Evolutionary conservation across 78 protist genomes (phyloP), one percentile per base, ranked within the genome.

Genomic region (Polysphondylium violaceum): DNA sequence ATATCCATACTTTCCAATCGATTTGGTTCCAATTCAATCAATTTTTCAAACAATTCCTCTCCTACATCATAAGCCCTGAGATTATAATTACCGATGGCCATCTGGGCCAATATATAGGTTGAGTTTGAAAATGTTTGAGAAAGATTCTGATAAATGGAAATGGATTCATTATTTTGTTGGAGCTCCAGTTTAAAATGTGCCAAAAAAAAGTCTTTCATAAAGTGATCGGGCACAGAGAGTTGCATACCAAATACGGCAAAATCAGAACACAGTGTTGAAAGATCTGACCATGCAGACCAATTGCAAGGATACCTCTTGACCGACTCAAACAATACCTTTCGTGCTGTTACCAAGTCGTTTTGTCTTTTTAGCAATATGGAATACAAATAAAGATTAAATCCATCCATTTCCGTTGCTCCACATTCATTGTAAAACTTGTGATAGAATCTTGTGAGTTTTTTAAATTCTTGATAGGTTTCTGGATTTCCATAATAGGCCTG

Each of bases 1-100:
- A 67, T 74, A 96, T 98, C 98, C 36, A 97, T 60, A 35, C 41
- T 59, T 27, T 96, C 98, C 12, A 98, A 92, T 17, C 97, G 74
- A 65, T 79, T 74, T 19, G 98, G 98, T 27, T 95, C 97, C 31
- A 53, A 21, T 19, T 86, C 78, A 9, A 76, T 55, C 31, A 92
- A 43, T 25, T 67, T 29, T 58, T 85, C 95, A 61, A 92, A 92
- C 25, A 92, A 67, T 27, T 92, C 74, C 51, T 92, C 93, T 43
- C 76, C 90, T n/a, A 65, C 76, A 58, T 86, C 96, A 53, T 69
- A 75, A 53, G 75, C 94, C 38, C 95, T 67, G 51, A 65, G 1
- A 71, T 95, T 92, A 71, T 93, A 93, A 55, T 81, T 61, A 35
- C 94, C 96, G 76, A 78, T 65, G 2, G 97, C 97, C n/a, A 44